Base-by-base conservation (phyloP, 441 rosid species). In the Arabidopsis lyrata region DNA sequence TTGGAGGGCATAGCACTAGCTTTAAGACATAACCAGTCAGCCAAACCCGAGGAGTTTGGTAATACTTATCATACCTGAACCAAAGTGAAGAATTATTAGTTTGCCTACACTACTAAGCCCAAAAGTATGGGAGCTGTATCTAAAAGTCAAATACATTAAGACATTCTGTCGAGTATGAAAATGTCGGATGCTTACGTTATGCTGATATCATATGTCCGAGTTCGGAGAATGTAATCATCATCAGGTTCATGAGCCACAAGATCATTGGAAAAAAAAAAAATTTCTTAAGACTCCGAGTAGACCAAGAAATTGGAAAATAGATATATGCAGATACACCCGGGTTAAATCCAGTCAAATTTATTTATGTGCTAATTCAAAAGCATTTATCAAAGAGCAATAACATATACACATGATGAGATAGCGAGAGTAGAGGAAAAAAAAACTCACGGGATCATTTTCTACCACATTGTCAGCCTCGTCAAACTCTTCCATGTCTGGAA, bases 161-260 rank as follows among this genome's bases (percentile, higher is more conserved):
- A 24, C 27, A 24, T 24, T 24, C 27, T 24, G 27, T 24, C 27
- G 27, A 52, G 27, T 14, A 68, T 16, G 36, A 48, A 32, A 6
- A 35, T 13, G 16, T 0, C 3, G 45, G 57, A 58, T 12, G 72
- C 99, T 83, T 91, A 95, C 98, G 99, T 90, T 81, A 95, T 95
- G 91, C 96, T 95, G 79, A 95, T 83, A 89, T 95, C 99, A 75
- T 95, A 95, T 54, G 99, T 93, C 73, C 99, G 90, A 44, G 99
- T 95, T 41, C 91, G 84, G 63, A 95, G 86, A 64, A 95, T 93
- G 77, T 91, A 87, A 82, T 93, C 94, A 32, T 93, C 97, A 69
- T 88, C 96, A 55, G 97, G 97, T 68, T 95, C 92, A 20, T 91
- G 90, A 63, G 96, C 98, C 77, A 88, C 92, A 10, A 86, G 83